These are phyloP conservation scores for Puccinellia tenuiflora DNA, from an alignment of 176 grass and related monocot species.

Conservation along the genomic window DNA sequence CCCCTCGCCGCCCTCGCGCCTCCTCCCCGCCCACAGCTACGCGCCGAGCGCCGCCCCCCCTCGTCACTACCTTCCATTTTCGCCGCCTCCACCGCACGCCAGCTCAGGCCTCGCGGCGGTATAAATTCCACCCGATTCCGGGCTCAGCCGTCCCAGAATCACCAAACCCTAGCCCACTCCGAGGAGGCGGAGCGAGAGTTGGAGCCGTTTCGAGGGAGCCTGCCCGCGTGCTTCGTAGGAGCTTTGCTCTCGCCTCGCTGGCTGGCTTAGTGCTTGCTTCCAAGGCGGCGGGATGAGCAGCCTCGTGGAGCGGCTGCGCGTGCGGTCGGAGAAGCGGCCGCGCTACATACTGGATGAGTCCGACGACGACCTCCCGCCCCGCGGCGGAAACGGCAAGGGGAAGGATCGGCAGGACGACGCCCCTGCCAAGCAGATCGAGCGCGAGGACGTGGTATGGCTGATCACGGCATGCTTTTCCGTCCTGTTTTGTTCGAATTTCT, in stretches of 20 bases:
- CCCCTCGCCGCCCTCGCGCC: conserved; percentile 21
- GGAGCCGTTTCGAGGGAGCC: neutral
- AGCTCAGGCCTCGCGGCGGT: neutral
- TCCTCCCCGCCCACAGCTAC: conserved; percentile 18
- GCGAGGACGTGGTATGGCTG: conserved; percentile 65
- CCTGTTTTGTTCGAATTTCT: conserved; percentile 19
- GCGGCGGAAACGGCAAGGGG: conserved; percentile 27
- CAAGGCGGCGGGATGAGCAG: conserved; percentile 59
- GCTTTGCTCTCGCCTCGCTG: conserved; percentile 1
- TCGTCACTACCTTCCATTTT: conserved; percentile 14
- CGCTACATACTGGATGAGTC: conserved; percentile 79
- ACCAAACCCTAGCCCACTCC: conserved; percentile 41
- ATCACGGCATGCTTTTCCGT: neutral
- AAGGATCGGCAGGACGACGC: conserved; percentile 52
- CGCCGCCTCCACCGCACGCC: neutral
- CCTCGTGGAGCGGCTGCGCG: conserved; percentile 91
- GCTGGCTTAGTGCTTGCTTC: conserved; percentile 1
- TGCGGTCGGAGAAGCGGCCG: conserved; percentile 89
- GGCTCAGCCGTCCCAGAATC: conserved; percentile 1
- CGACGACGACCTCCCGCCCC: conserved; percentile 68
- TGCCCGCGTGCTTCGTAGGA: neutral
- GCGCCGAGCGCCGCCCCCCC: neutral
- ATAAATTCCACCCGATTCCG: neutral
- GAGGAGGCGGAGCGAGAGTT: conserved; percentile 7
- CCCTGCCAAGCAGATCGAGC: conserved; percentile 54